phyloP scores from a whole-genome alignment of 768 basidiomycete genomes.

The Leccinum imitatum region DNA sequence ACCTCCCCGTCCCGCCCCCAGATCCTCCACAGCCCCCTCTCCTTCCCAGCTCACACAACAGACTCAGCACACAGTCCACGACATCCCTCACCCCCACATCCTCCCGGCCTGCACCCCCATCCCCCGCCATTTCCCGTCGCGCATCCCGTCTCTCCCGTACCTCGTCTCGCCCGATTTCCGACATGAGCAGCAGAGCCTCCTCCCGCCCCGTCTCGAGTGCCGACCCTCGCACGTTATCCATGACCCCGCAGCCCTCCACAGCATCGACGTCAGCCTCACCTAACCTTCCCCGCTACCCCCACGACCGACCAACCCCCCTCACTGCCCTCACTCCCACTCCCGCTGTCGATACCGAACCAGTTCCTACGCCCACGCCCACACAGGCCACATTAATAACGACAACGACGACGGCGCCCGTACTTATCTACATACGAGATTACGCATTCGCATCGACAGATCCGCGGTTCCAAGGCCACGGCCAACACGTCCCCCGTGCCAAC shows the following conservation, averaged over 20 bases:
- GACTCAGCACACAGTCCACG: conserved; percentile 26
- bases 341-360: background rate
- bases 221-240: background rate
- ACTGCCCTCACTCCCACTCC: background rate
- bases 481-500: conserved; percentile 40
- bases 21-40: conserved; percentile 7
- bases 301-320: background rate
- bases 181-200: conserved; percentile 12
- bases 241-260: background rate
- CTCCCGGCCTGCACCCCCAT: conserved; percentile 60
- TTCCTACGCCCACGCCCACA: background rate
- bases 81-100: conserved; percentile 37
- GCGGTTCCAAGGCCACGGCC: conserved; percentile 44
- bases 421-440: conserved; percentile 52
- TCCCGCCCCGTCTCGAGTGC: conserved; percentile 20
- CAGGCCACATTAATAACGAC: background rate
- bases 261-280: background rate
- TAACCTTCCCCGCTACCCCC: background rate
- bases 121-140: conserved; percentile 50
- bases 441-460: conserved; percentile 42
- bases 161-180: conserved; percentile 27
- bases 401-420: background rate
- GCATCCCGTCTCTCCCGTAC: conserved; percentile 33
- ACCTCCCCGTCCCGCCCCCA: background rate
- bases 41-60: conserved; percentile 6